Evolutionary conservation across 2,329 filamentous ascomycete species (phyloP), one percentile per base, ranked within the genome.

Genomic region (Cryphonectria naterciae): DNA sequence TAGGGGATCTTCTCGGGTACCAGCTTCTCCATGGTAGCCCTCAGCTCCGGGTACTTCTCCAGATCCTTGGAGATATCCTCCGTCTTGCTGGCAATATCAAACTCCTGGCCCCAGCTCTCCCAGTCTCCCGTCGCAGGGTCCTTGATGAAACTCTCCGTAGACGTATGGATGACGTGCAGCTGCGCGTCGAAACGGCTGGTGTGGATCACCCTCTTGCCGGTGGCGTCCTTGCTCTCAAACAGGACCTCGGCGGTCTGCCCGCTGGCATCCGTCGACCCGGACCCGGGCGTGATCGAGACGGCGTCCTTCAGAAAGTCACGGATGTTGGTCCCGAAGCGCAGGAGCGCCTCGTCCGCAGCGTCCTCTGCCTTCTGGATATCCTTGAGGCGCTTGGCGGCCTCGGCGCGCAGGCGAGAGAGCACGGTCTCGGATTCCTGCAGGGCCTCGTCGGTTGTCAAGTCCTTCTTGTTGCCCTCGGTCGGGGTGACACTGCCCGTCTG

Each of bases 1-100:
- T 99, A 99, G 46, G 95, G 88, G n/a, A 98, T 93, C 75, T 89
- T 88, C 80, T 95, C 94, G 1, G 96, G 96, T n/a, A 99, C 96
- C 69, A 97, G 84, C 83, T 92, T 94, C 86, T 98, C 96, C 95
- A 99, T 98, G 0, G 94, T 94, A 37, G 87, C 82, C 75, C 95
- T 87, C 76, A 99, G 83, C 81, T 98, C 95, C 13, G 91, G 89
- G 77, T 97, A 97, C 79, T 92, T 93, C 75, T 95, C 91, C 75
- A 99, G 80, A 80, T 99, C 94, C 72, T 84, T 85, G 64, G 91
- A 89, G 75, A 99, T 97, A 68, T 91, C 91, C 25, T 91, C 91
- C 1, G 96, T 98, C 87, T 95, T 95, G 78, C 87, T 87, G 68
- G 95, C 94, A 19, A 93, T 89, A 75, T 95, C 89, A 78, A 98